These are phyloP conservation scores for Sarcomyxa edulis DNA, from an alignment of 768 basidiomycete species.

Conservation along the genomic window DNA sequence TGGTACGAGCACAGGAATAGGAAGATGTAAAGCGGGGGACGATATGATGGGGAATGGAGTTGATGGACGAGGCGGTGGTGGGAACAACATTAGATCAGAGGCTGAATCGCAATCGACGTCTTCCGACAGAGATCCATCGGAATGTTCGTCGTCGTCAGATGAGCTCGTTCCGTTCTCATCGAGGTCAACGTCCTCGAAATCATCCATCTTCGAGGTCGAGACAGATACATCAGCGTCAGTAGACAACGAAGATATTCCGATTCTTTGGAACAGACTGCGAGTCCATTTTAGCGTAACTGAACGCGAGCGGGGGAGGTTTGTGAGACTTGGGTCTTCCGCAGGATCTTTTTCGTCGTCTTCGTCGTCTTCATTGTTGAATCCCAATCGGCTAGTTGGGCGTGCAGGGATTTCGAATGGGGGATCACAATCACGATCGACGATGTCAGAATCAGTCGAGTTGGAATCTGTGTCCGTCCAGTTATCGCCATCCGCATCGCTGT, in stretches of 20 bases:
- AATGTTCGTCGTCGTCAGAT: constrained; percentile 13
- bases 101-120: constrained; percentile 17
- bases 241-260: too few species aligned
- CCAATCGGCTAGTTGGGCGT: constrained; percentile 45
- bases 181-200: constrained; percentile 5
- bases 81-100: constrained; percentile 14
- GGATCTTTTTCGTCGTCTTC: constrained; percentile 1
- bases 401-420: constrained; percentile 30
- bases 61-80: constrained; percentile 8
- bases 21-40: too few species aligned
- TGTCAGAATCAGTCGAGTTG: too few species aligned
- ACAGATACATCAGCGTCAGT: too few species aligned
- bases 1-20: too few species aligned
- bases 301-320: neutral
- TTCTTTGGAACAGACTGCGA: constrained; percentile 14
- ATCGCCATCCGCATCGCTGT: neutral
- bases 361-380: constrained; percentile 27
- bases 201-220: too few species aligned
- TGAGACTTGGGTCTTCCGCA: constrained; percentile 4
- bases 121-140: constrained; percentile 12
- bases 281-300: constrained; percentile 13
- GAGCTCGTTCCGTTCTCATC: constrained; percentile 1
- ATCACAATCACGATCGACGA: constrained; percentile 6
- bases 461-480: neutral
- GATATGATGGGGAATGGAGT: too few species aligned